Conservation (phyloP, 2,329 filamentous ascomycete genomes). For the Emmonsiellopsis sp. region DNA sequence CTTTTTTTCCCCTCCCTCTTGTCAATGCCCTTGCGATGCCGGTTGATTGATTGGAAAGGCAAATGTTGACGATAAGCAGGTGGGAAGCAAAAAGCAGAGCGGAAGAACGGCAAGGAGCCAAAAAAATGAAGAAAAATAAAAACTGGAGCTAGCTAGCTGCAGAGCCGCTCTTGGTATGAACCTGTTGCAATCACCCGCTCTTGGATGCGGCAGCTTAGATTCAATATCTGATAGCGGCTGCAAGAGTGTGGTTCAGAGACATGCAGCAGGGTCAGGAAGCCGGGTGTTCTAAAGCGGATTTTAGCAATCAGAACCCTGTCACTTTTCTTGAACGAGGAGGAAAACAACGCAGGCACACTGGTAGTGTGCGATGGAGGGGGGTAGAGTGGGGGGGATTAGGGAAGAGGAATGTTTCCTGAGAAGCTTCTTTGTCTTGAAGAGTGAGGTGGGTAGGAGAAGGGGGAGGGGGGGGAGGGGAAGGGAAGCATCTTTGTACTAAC, state of each 20-base stretch:
- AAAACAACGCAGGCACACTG: neutral
- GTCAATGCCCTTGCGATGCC: neutral
- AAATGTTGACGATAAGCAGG: neutral
- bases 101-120: neutral
- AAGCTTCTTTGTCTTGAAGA: conserved; percentile 2
- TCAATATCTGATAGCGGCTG: conserved; percentile 1
- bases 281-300: neutral
- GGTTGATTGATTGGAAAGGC: neutral
- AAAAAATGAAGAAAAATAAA: neutral
- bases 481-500: conserved; percentile 1
- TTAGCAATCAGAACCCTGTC: conserved; percentile 2
- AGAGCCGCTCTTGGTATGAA: conserved; percentile 8
- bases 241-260: conserved; percentile 6
- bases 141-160: conserved; percentile 1
- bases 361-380: neutral
- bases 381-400: neutral
- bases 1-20: neutral
- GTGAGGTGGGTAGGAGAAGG: neutral
- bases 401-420: neutral
- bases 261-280: conserved; percentile 6
- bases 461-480: neutral
- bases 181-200: conserved; percentile 12
- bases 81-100: neutral
- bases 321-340: neutral
- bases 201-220: neutral